Base-by-base conservation (phyloP, 2,329 filamentous ascomycete genomes). In the Sporothrix mexicana region DNA sequence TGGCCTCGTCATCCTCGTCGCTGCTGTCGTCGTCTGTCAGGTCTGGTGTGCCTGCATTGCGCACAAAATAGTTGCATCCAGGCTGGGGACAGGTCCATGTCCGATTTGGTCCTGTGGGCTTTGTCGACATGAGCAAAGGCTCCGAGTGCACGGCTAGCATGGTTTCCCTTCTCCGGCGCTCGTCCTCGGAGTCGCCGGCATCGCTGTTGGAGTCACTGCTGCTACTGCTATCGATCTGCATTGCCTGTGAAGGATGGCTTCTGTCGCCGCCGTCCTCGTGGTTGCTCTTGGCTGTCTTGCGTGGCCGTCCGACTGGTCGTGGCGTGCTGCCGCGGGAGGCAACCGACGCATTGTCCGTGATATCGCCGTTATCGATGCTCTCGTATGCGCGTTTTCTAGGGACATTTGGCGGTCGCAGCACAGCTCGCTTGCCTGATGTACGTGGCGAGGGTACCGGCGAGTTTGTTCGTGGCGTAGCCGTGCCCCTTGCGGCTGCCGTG, bases 1-100 rank as follows among this genome's bases (percentile, higher is more conserved):
- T 62, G 43, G 41, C 51, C 9, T 61, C 72, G n/a, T 41, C 59
- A 13, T 57, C 57, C 13, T 64, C n/a, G 1, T 53, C 41, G 62
- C 47, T 43, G 47, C 23, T 66, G 20, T 8, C 15, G 7, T 41
- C n/a, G 20, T 66, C 57, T 36, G 30, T 36, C 47, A 23, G 7
- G 5, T 62, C 51, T 0, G 59, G 71, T 8, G 69, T 20, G 20
- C 25, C 71, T 6, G 75, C 75, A 12, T 71, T 72, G 74, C 90
- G 90, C 12, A 93, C 88, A 55, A 90, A 84, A 76, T 90, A 90
- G 51, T 82, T 82, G 77, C 92, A 94, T 30, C 86, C 89, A 12
- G 89, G 87, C 74, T 91, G 85, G 4, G 86, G 86, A 77, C 92
- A 94, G 0, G 82, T 83, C 91, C 91, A 94, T 0, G 88, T 89